phyloP scores from a whole-genome alignment of 495 filamentous ascomycete genomes.

The Penicillium ucsense region DNA sequence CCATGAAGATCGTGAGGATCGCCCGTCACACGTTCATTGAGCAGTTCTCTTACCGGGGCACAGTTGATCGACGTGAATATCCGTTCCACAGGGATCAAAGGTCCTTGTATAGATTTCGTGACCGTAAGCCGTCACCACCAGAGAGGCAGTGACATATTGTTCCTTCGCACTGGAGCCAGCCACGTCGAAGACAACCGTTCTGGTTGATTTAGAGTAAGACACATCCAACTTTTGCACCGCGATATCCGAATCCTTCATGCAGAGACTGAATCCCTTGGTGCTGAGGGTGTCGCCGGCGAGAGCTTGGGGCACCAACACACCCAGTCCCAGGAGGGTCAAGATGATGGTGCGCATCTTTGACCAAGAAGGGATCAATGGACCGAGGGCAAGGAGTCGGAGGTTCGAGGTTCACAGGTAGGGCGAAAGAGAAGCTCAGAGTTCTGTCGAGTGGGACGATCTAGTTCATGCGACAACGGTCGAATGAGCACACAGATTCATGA shows the following conservation, averaged over 20 bases:
- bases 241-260: constrained; percentile 55
- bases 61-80: constrained; percentile 56
- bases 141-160: constrained; percentile 72
- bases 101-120: constrained; percentile 65
- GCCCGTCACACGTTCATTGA: neutral
- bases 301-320: constrained; percentile 36
- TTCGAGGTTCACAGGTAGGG: too few relatives aligned
- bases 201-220: constrained; percentile 63
- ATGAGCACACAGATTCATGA: constrained; percentile 1
- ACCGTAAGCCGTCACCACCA: constrained; percentile 82
- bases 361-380: neutral
- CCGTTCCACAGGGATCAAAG: constrained; percentile 71
- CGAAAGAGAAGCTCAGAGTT: too few relatives aligned
- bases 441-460: neutral
- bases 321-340: constrained; percentile 23
- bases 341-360: constrained; percentile 21
- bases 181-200: constrained; percentile 71
- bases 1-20: too few relatives aligned
- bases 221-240: constrained; percentile 67
- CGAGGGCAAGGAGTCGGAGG: too few relatives aligned
- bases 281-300: constrained; percentile 62
- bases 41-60: constrained; percentile 61
- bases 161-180: constrained; percentile 61
- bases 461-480: neutral
- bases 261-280: constrained; percentile 72